phyloP scores from a whole-genome alignment of 495 filamentous ascomycete genomes.

The Lasiosphaeria hispida region DNA sequence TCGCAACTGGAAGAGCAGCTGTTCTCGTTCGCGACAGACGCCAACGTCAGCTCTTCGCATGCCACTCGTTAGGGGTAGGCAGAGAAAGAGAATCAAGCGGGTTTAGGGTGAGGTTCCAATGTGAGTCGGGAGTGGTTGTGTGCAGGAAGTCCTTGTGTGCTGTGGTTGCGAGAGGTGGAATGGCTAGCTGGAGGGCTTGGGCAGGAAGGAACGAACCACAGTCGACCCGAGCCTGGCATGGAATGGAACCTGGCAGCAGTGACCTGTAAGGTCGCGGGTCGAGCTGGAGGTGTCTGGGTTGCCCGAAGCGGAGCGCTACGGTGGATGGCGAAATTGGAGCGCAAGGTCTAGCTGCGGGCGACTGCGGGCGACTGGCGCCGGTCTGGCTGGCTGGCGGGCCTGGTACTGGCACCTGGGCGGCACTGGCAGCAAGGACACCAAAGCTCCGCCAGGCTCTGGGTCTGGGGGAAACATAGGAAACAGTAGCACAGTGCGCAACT shows the following conservation, averaged over 20 bases:
- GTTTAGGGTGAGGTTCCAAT: background rate
- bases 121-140: slow-evolving; percentile 6
- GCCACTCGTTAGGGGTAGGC: background rate
- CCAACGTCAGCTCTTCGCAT: slow-evolving; percentile 13
- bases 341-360: slow-evolving; percentile 12
- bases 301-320: slow-evolving; percentile 17
- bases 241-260: too few species aligned
- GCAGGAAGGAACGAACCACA: slow-evolving; percentile 4
- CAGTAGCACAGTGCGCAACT: slow-evolving; percentile 18
- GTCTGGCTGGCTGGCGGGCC: background rate
- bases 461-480: background rate
- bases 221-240: too few species aligned
- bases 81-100: too few species aligned
- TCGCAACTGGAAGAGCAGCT: slow-evolving; percentile 1
- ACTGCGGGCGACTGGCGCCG: background rate
- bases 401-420: background rate
- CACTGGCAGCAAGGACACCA: background rate
- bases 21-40: slow-evolving; percentile 2
- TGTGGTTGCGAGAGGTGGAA: slow-evolving; percentile 3
- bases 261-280: too few species aligned
- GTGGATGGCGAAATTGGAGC: slow-evolving; percentile 24
- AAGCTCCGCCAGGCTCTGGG: slow-evolving; percentile 1
- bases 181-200: background rate
- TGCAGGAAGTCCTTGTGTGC: background rate
- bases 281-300: slow-evolving; percentile 3